Evolutionary conservation across 495 filamentous ascomycete genomes (phyloP), one percentile per base, ranked within the genome.

Genomic region (Annulohypoxylon nitens): DNA sequence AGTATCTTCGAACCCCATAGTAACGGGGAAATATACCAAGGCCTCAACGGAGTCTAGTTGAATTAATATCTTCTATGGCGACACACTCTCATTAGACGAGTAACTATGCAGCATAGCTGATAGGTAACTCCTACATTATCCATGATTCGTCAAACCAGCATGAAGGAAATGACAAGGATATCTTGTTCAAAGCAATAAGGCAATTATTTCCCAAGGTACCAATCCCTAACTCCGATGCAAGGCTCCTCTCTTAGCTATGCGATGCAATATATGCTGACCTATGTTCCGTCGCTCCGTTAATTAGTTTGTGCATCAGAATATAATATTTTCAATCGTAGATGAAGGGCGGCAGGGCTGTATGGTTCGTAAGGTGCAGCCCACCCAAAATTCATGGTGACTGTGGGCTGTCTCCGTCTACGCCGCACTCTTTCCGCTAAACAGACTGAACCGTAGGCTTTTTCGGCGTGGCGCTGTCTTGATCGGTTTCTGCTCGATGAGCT

Each of bases 391-490:
- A 6, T 39, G 11, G 47, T 14, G 16, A 39, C 55, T 37, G 11
- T 4, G 25, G 9, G 6, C 53, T 55, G 36, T 51, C 53, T 36
- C 33, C 6, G n/a, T 55, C 54, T 33, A 72, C 0, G 64, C 65
- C 33, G 57, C 26, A 6, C 66, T 41, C 45, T 70, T 77, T 51
- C 68, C 62, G 33, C 75, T 74, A 62, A 79, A 79, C 8, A 79
- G 75, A 16, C 71, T 34, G 50, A 77, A 77, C 11, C 77, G 72
- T 14, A 75, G 61, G 39, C 75, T 79, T 70, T 64, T 75, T 20
- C 77, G 77, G 34, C 72, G 77, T 23, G 75, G 65, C 33, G 75
- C 70, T 3, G 54, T 67, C 61, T 74, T 79, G n/a, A 66, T 39
- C 43, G 70, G 64, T 36, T 70, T 70, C 30, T 64, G 71, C 33